Evolutionary conservation across 176 grass and related monocot genomes (phyloP).

Genomic region (Echinochloa phyllopogon): DNA sequence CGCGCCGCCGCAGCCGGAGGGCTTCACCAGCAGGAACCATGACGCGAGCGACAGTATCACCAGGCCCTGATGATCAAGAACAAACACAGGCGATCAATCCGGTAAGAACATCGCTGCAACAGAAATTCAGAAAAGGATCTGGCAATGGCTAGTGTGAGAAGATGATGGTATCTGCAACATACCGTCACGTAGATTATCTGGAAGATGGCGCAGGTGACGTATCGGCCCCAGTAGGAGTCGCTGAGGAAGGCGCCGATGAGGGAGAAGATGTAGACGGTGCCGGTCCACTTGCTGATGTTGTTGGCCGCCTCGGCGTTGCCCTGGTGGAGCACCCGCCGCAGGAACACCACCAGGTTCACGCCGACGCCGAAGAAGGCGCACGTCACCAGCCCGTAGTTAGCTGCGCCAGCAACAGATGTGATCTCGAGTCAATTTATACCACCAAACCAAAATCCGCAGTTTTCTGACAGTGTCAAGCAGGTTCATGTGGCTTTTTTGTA

Average conservation of each 20-base stretch:
- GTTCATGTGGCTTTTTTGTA: background rate
- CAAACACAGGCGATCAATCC: background rate
- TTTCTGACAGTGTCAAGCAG: background rate
- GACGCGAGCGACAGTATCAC: slow-evolving; percentile 65
- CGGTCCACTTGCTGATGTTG: slow-evolving; percentile 91
- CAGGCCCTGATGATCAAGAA: slow-evolving; percentile 57
- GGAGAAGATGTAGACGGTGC: slow-evolving; percentile 87
- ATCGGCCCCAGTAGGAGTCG: slow-evolving; percentile 90
- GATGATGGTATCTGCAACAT: background rate
- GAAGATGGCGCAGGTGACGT: slow-evolving; percentile 81
- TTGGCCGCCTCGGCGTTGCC: slow-evolving; percentile 74
- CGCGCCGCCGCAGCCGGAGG: slow-evolving; percentile 67
- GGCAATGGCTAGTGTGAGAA: background rate
- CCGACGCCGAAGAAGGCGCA: slow-evolving; percentile 92
- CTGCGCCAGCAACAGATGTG: slow-evolving; percentile 40
- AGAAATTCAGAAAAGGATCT: background rate
- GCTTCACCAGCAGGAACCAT: slow-evolving; percentile 76
- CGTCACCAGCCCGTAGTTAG: slow-evolving; percentile 77
- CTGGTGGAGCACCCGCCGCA: slow-evolving; percentile 73
- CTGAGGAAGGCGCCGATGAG: slow-evolving; percentile 89
- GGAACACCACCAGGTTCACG: slow-evolving; percentile 86
- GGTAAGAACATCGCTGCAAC: background rate
- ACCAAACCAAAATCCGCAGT: background rate
- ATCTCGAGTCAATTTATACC: background rate
- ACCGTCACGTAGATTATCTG: slow-evolving; percentile 85